Percentiles rank a stretch among this genome's conserved stretches.
Evolutionary conservation across 495 filamentous ascomycete species (phyloP).

Genomic region (Hypoxylon fragiforme): DNA sequence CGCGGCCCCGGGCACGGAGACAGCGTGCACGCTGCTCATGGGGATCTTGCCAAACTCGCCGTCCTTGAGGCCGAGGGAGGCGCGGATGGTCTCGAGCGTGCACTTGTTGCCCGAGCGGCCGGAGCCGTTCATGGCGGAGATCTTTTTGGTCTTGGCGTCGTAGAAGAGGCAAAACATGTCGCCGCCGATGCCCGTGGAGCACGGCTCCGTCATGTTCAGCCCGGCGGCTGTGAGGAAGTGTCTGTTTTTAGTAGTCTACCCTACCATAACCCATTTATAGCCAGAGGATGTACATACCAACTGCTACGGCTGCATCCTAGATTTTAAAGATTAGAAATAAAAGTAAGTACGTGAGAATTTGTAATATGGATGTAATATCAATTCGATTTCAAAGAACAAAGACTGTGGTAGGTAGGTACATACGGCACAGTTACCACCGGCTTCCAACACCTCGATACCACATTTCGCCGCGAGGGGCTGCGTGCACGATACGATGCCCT

Average conservation of each 20-base stretch:
- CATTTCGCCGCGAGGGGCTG: constrained; percentile 90
- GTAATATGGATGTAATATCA: no score
- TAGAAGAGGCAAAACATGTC: constrained; percentile 99
- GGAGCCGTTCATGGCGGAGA: constrained; percentile 88
- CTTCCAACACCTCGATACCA: constrained; percentile 78
- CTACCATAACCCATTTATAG: background rate
- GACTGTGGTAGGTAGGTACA: no score
- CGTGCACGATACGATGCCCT: constrained; percentile 89
- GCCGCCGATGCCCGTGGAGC: constrained; percentile 93
- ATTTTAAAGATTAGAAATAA: no score
- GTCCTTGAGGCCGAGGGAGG: constrained; percentile 67
- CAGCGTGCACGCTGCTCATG: constrained; percentile 73
- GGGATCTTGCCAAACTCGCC: constrained; percentile 68
- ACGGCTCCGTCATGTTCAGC: constrained; percentile 91
- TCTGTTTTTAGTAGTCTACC: constrained; percentile 1
- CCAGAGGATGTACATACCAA: constrained; percentile 49
- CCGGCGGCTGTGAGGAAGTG: constrained; percentile 71
- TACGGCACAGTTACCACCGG: constrained; percentile 92
- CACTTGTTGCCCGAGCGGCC: constrained; percentile 73
- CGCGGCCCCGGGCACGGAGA: constrained; percentile 86
- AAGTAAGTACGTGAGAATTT: no score
- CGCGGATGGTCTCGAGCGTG: constrained; percentile 69
- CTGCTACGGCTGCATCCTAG: constrained; percentile 92
- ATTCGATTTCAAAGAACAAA: no score
- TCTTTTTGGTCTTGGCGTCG: constrained; percentile 75